Conservation (phyloP, 352 stramenopile species). For the Globisporangium irregulare region DNA sequence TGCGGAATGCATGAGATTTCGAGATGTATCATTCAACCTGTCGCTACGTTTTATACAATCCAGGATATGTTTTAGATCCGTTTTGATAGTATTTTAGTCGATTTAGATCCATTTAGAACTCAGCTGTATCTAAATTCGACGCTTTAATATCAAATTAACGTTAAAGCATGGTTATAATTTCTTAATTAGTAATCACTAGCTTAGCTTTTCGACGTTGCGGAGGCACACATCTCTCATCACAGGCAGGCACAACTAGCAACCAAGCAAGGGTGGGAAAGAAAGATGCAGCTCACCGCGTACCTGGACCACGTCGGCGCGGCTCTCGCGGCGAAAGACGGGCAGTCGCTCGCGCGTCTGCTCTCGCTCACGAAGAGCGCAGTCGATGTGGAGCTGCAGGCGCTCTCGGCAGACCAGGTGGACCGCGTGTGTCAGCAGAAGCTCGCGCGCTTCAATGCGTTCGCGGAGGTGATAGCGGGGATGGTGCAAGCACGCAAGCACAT, state of each 20-base stretch:
- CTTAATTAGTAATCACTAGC: too few species aligned
- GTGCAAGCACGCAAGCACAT: conserved; percentile 65
- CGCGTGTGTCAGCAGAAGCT: conserved; percentile 56
- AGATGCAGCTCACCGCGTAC: conserved; percentile 63
- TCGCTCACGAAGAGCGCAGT: conserved; percentile 31
- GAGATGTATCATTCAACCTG: too few species aligned
- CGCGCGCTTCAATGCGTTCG: conserved; percentile 46
- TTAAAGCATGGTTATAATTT: too few species aligned
- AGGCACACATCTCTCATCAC: too few species aligned
- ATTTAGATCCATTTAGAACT: too few species aligned
- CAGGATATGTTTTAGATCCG: too few species aligned
- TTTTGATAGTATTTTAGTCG: too few species aligned
- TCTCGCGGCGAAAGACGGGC: conserved; percentile 47
- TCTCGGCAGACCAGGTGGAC: conserved; percentile 50
- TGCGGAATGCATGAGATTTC: not conserved
- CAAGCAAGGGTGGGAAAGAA: not conserved
- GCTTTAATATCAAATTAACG: too few species aligned
- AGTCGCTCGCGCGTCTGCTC: conserved; percentile 50
- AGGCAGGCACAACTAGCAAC: not conserved
- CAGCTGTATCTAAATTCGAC: too few species aligned
- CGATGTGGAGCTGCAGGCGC: conserved; percentile 36
- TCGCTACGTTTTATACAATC: too few species aligned
- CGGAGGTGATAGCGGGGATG: conserved; percentile 60
- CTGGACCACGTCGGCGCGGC: conserved; percentile 55
- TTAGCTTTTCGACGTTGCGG: too few species aligned